Evolutionary conservation across 1,284 basidiomycete species (phyloP).

Genomic region (Fomitopsis betulina): DNA sequence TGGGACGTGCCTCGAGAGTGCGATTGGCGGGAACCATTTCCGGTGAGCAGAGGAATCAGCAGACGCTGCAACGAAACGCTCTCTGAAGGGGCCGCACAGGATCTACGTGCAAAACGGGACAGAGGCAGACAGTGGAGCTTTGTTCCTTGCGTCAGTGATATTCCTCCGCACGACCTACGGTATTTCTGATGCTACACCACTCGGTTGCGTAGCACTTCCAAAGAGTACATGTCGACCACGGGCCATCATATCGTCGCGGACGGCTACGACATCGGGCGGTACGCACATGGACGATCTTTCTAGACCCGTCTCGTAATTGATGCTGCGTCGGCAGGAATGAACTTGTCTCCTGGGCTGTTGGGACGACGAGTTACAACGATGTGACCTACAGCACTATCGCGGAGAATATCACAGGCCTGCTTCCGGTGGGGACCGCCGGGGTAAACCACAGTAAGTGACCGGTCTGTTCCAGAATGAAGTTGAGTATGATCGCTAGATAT

Average conservation of each 20-base stretch:
- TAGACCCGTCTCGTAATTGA: not conserved
- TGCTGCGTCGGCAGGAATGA: constrained; percentile 30
- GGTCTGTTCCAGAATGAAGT: not conserved
- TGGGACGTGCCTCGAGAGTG: constrained; percentile 60
- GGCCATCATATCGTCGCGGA: constrained; percentile 48
- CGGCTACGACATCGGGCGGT: constrained; percentile 53
- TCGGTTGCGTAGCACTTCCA: constrained; percentile 41
- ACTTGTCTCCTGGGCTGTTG: constrained; percentile 42
- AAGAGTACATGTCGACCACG: constrained; percentile 46
- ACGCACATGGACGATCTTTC: constrained; percentile 1
- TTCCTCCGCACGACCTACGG: not conserved
- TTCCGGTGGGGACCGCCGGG: constrained; percentile 46
- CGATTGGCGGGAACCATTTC: constrained; percentile 66
- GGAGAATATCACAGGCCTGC: constrained; percentile 43
- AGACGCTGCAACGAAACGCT: not conserved
- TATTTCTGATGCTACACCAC: not conserved
- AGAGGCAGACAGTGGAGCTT: constrained; percentile 50
- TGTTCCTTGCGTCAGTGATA: constrained; percentile 60
- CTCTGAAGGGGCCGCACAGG: constrained; percentile 29
- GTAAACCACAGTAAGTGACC: constrained; percentile 38
- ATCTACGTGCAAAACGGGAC: constrained; percentile 74
- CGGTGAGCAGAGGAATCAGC: constrained; percentile 29
- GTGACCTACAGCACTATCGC: constrained; percentile 47
- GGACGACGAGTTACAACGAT: constrained; percentile 37
- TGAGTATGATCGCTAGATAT: constrained; percentile 30